Base-by-base conservation (phyloP, 805 yeast species). In the Metschnikowia cerradonensis region DNA sequence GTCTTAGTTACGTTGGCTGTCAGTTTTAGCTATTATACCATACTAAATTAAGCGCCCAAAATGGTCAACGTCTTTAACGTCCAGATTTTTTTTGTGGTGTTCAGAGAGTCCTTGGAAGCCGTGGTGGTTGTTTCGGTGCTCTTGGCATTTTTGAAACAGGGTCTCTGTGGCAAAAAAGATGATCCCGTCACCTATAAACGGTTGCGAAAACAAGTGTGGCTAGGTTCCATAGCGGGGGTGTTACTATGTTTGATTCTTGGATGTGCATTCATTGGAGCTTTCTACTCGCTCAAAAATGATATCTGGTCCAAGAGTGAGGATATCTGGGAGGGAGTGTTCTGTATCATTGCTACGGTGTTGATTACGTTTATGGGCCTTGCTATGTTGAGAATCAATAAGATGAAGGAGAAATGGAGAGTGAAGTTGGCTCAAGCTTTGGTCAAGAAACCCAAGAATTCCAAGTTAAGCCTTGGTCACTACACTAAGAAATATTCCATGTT, bases 401-500 rank as follows among this genome's bases (percentile, higher is more conserved):
- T 91, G 96, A 90, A 90, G 73, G 91, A 83, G 60, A 92, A 92
- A 74, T 92, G 98, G 98, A 83, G 97, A 76, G 78, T 90, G 58
- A 92, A 92, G 74, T 88, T 92, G 65, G 96, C 97, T 22, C 79
- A 73, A 64, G 92, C 97, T 10, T 71, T 90, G 48, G 83, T 82
- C 56, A 37, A 37, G 32, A 45, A 38, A n/a, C 65, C 69, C 42
- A 67, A 67, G 14, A 78, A 67, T 54, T 67, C 68, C 54, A 72
- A 80, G 56, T 82, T 80, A 63, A 79, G 70, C 54, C 36, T 84
- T 36, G 78, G 83, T 26, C 78, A 77, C 63, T 68, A 80, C 60
- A 59, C 84, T 44, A 83, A 82, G 65, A 89, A 88, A 68, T 91
- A 91, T 67, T 81, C 91, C 52, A 83, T 92, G 92, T 90, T 90